Percentiles rank a stretch among this genome's conserved stretches.
phyloP scores from a whole-genome alignment of 805 yeast species.

The Yarrowia hollandica region DNA sequence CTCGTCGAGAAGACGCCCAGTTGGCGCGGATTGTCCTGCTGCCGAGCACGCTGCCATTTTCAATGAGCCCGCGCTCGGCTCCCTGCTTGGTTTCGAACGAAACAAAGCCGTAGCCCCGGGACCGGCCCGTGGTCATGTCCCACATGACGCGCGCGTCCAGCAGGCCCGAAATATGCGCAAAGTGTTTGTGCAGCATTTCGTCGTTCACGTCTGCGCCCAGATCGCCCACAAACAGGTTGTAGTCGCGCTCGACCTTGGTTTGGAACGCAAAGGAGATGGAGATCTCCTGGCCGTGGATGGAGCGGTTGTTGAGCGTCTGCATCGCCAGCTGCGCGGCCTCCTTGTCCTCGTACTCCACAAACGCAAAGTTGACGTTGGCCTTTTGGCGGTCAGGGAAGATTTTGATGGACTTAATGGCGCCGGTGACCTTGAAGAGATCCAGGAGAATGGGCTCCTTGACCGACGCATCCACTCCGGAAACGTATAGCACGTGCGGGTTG shows the following conservation, averaged over 20 bases:
- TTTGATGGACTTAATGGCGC: constrained; percentile 64
- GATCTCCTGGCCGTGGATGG: constrained; percentile 54
- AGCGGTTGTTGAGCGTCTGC: constrained; percentile 57
- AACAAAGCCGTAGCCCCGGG: constrained; percentile 89
- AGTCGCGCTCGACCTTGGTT: constrained; percentile 53
- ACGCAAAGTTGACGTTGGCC: constrained; percentile 76
- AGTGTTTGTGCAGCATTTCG: constrained; percentile 60
- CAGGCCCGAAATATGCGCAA: constrained; percentile 57
- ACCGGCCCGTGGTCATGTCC: constrained; percentile 93
- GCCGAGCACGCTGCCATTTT: constrained; percentile 71
- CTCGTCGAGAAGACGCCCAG: constrained; percentile 77
- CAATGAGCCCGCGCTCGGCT: constrained; percentile 71
- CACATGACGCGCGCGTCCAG: constrained; percentile 92
- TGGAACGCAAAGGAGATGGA: constrained; percentile 83
- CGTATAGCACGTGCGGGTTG: constrained; percentile 70
- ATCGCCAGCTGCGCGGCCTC: constrained; percentile 64
- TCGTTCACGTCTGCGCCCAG: constrained; percentile 80
- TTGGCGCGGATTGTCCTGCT: constrained; percentile 80
- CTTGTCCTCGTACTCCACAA: constrained; percentile 67
- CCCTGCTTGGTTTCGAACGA: constrained; percentile 65
- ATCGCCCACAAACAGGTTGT: constrained; percentile 83
- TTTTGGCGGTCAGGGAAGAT: constrained; percentile 70
- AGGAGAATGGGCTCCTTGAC: constrained; percentile 63
- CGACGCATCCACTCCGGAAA: constrained; percentile 67
- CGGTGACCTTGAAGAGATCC: constrained; percentile 62